Percentiles rank a stretch among this genome's conserved stretches.
These are phyloP conservation scores for Xylariaceae sp. DNA, from an alignment of 2,329 filamentous ascomycete genomes.

Conservation along the genomic window DNA sequence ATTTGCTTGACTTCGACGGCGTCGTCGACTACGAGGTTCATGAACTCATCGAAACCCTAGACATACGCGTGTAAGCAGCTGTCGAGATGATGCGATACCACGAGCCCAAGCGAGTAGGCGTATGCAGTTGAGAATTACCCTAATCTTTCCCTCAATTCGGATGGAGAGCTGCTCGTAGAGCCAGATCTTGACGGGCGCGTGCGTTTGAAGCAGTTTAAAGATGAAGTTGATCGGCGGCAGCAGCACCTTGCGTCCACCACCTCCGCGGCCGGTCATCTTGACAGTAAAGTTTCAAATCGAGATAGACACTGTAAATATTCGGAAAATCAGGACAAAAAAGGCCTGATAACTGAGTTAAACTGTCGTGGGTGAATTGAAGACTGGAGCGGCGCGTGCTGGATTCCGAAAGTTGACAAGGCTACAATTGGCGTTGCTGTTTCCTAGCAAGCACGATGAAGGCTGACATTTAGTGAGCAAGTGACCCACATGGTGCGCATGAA, in stretches of 20 bases:
- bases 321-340: too few species aligned
- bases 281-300: not conserved
- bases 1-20: constrained; percentile 85
- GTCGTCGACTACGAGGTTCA: constrained; percentile 96
- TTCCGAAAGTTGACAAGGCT: constrained; percentile 19
- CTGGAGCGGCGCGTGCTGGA: not conserved
- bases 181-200: constrained; percentile 88
- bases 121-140: constrained; percentile 50
- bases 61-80: not conserved
- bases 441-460: not conserved
- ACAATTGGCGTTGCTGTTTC: not conserved
- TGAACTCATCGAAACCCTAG: constrained; percentile 97
- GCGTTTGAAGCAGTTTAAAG: constrained; percentile 81
- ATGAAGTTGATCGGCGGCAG: constrained; percentile 73
- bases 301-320: not conserved
- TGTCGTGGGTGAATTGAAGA: not conserved
- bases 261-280: constrained; percentile 55
- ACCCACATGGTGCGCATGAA: not conserved
- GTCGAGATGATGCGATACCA: not conserved
- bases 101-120: constrained; percentile 11
- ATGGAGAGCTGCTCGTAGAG: constrained; percentile 93
- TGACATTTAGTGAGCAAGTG: too few species aligned
- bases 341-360: not conserved
- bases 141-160: constrained; percentile 92
- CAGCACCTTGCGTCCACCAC: constrained; percentile 55